Base-by-base conservation (phyloP, 805 yeast species). In the Metschnikowia gruessii region DNA sequence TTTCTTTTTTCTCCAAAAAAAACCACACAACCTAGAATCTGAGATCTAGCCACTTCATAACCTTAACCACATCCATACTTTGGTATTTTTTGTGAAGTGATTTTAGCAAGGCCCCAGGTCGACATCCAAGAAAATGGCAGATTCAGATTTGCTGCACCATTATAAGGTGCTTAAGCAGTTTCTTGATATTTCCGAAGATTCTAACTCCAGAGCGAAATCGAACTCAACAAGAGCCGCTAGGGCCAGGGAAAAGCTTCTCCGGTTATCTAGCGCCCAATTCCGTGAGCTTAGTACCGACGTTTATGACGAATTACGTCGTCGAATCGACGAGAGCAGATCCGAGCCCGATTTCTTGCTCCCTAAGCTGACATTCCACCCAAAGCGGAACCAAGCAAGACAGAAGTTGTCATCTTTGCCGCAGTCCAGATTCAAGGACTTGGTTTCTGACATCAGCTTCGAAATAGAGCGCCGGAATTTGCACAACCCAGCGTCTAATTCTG, bases 371-470 rank as follows among this genome's bases (percentile, higher is more conserved):
- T 89, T 88, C 68, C 99, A 94, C 65, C 91, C 95, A 36, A 91
- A 90, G 62, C 79, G 99, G 60, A 95, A 94, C 62, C 95, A 90
- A 65, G 98, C 99, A 1, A 78, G 99, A 57, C 87, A 87, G 64
- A 92, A 91, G 67, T 76, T 94, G 55, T 85, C 97, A 4, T 81
- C 87, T 40, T 77, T 94, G 48, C 94, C 96, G 1, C 82, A 83
- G 41, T 64, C 83, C 3, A 70, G 98, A 50, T 94, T 94, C 69
- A 83, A 84, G 56, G 99, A 92, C 63, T 78, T 94, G 62, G 95
- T 89, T 16, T 83, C 86, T 48, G 99, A 94, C 63, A 90, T 94
- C 36, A 72, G 86, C 36, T 87, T 72, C 63, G 99, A 94, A 65
- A 87, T 90, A 42, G 89, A 85, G 59, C 79, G 96, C 59, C 72